Conservation (phyloP, 768 basidiomycete genomes). For the Harrya chromipes region DNA sequence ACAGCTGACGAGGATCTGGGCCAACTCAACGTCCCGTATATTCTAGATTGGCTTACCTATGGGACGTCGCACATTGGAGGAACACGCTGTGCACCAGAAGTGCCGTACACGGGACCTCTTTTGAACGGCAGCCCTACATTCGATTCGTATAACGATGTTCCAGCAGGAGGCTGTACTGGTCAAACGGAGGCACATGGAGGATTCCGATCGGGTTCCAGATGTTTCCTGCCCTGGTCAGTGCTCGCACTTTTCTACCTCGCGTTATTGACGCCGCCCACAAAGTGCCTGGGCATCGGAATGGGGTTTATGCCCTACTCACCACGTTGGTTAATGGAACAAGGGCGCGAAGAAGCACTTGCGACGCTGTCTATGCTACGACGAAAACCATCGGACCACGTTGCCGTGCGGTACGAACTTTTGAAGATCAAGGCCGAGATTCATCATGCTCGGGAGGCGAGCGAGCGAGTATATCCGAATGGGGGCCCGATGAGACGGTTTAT, state of each 20-base stretch:
- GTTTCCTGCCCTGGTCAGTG: conserved; percentile 35
- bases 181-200: conserved; percentile 33
- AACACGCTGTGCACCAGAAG: conserved; percentile 26
- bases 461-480: conserved; percentile 21
- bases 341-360: conserved; percentile 35
- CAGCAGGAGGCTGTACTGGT: conserved; percentile 30
- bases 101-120: conserved; percentile 30
- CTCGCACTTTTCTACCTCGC: conserved; percentile 5
- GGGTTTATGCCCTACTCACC: conserved; percentile 41
- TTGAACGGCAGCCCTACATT: conserved; percentile 32
- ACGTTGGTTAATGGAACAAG: conserved; percentile 40
- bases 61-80: conserved; percentile 35
- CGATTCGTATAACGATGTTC: conserved; percentile 27
- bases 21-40: not conserved
- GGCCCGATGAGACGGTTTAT: conserved; percentile 12
- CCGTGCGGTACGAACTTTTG: conserved; percentile 37
- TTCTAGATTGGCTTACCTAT: conserved; percentile 30
- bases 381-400: conserved; percentile 28
- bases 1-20: too few species aligned
- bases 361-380: conserved; percentile 36
- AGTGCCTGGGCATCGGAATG: conserved; percentile 33
- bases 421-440: conserved; percentile 39
- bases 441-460: conserved; percentile 22
- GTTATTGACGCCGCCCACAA: not conserved
- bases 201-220: conserved; percentile 37